Conservation (phyloP, 805 yeast genomes). For the Groenewaldozyma salmanticensis region DNA sequence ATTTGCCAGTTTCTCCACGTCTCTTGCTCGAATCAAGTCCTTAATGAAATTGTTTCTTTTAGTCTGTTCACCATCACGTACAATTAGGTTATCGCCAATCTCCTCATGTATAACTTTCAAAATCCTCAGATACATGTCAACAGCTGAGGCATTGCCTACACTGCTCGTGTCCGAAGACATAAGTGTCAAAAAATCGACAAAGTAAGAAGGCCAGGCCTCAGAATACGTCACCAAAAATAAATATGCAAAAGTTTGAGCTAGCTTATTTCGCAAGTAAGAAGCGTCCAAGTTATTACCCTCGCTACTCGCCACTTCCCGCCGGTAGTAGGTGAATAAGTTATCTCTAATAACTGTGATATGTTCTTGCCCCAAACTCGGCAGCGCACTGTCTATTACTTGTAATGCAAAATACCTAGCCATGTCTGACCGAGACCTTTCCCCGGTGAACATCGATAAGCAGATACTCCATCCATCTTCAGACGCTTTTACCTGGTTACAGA, state of each 20-base stretch:
- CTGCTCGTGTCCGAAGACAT: constrained; percentile 22
- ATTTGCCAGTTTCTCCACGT: constrained; percentile 53
- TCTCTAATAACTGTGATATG: constrained; percentile 40
- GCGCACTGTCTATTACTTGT: constrained; percentile 57
- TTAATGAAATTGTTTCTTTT: constrained; percentile 65
- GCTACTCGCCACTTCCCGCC: constrained; percentile 18
- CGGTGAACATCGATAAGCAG: constrained; percentile 32
- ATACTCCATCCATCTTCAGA: constrained; percentile 41
- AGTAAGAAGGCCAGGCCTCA: constrained; percentile 40
- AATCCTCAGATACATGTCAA: constrained; percentile 69
- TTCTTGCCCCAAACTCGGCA: constrained; percentile 36
- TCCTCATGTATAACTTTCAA: constrained; percentile 73
- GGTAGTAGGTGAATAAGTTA: constrained; percentile 39
- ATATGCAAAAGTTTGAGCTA: constrained; percentile 45
- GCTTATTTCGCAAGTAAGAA: constrained; percentile 42
- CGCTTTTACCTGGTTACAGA: constrained; percentile 33
- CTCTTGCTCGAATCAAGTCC: constrained; percentile 71
- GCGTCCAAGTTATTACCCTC: constrained; percentile 26
- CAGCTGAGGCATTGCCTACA: constrained; percentile 34
- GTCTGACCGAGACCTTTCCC: constrained; percentile 34
- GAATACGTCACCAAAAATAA: constrained; percentile 42
- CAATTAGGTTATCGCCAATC: constrained; percentile 84
- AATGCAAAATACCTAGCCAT: constrained; percentile 56
- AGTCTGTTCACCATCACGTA: constrained; percentile 47
- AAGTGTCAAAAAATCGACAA: constrained; percentile 39